phyloP scores from a whole-genome alignment of 2,329 filamentous ascomycete species.

The Paraphoma chrysanthemicola region DNA sequence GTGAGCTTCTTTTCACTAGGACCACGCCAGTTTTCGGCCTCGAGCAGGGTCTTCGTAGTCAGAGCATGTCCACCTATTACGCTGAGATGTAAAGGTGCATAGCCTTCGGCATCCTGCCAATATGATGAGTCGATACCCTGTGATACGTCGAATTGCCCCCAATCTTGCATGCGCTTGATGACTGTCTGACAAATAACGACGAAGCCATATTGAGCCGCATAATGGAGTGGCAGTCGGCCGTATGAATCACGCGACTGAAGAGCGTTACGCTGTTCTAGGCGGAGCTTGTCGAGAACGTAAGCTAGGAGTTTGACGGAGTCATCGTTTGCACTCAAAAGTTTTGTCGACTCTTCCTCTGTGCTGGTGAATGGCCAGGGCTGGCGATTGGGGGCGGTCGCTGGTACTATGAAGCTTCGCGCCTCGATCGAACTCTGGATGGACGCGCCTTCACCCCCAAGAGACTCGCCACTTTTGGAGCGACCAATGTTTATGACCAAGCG shows the following conservation, averaged over 20 bases:
- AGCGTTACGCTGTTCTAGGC: conserved; percentile 69
- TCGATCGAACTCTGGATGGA: conserved; percentile 60
- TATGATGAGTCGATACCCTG: conserved; percentile 84
- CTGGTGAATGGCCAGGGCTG: conserved; percentile 68
- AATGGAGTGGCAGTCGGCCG: conserved; percentile 86
- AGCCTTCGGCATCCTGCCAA: conserved; percentile 94
- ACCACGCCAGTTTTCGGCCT: conserved; percentile 79
- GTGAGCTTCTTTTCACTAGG: conserved; percentile 66
- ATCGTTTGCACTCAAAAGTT: conserved; percentile 72
- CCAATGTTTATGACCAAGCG: conserved; percentile 92
- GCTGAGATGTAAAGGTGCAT: conserved; percentile 87
- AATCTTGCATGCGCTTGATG: conserved; percentile 86
- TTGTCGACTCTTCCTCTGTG: conserved; percentile 68
- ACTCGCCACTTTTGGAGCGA: conserved; percentile 68
- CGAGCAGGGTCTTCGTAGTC: conserved; percentile 81
- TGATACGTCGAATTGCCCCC: conserved; percentile 84
- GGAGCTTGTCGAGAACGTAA: conserved; percentile 72
- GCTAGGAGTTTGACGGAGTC: conserved; percentile 74
- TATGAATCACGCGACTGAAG: conserved; percentile 76
- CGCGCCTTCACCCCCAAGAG: conserved; percentile 56
- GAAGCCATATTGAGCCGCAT: conserved; percentile 93
- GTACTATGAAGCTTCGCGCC: conserved; percentile 77
- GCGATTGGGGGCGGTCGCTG: conserved; percentile 72
- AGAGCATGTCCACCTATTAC: conserved; percentile 90
- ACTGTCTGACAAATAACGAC: conserved; percentile 88